Evolutionary conservation across 768 basidiomycete species (phyloP).

Genomic region (Neoboletus brunneissimus): DNA sequence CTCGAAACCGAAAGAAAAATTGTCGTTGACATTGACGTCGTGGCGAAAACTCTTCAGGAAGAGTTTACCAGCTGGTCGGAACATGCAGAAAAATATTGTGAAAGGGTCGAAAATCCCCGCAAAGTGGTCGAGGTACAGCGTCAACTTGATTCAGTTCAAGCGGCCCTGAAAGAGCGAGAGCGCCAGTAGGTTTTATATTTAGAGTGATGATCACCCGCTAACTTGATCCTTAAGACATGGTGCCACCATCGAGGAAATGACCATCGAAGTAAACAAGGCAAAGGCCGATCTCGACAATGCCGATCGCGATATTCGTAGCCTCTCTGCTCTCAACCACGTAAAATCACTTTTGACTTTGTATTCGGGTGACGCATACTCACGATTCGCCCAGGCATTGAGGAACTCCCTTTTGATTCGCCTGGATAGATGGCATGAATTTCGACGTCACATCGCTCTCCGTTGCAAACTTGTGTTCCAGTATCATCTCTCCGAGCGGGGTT

Average conservation of each 20-base stretch:
- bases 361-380: slow-evolving; percentile 6
- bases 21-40: slow-evolving; percentile 44
- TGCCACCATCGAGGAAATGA: slow-evolving; percentile 74
- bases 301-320: slow-evolving; percentile 58
- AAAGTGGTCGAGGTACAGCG: slow-evolving; percentile 54
- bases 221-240: slow-evolving; percentile 53
- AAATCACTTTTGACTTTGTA: slow-evolving; percentile 2
- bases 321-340: slow-evolving; percentile 66
- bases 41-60: slow-evolving; percentile 49
- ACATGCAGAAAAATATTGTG: slow-evolving; percentile 62
- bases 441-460: slow-evolving; percentile 82
- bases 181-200: slow-evolving; percentile 42
- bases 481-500: slow-evolving; percentile 82
- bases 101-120: slow-evolving; percentile 55
- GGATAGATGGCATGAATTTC: slow-evolving; percentile 81
- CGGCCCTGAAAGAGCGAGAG: slow-evolving; percentile 65
- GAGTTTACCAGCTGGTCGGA: slow-evolving; percentile 69
- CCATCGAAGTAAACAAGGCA: slow-evolving; percentile 64
- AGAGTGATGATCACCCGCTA: background rate
- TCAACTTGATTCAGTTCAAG: slow-evolving; percentile 59
- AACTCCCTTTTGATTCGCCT: slow-evolving; percentile 64
- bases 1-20: slow-evolving; percentile 46
- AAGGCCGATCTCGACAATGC: slow-evolving; percentile 58
- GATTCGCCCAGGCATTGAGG: slow-evolving; percentile 54
- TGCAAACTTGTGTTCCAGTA: slow-evolving; percentile 81